A percentile compares a stretch with the other conserved stretches of the same genome.
phyloP scores from a whole-genome alignment of 163 green algal species.

The Chlamydomonas reinhardtii region DNA sequence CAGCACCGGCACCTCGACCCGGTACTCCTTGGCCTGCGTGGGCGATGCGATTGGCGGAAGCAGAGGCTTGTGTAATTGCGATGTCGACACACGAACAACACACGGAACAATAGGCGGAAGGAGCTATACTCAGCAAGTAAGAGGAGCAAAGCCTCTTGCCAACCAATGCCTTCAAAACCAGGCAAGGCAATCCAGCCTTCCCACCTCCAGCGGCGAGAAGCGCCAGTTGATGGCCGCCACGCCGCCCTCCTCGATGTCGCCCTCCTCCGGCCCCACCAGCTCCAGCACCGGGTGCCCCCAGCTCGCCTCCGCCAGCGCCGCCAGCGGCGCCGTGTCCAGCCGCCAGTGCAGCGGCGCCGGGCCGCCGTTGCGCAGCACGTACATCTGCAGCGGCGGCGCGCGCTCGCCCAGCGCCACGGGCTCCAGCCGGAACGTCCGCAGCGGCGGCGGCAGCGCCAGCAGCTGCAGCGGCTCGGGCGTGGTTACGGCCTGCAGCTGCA shows the following conservation, averaged over 20 bases:
- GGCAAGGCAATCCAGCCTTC: no score
- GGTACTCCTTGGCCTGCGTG: conserved; percentile 53
- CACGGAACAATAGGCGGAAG: no score
- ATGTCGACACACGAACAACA: no score
- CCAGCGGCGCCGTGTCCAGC: conserved; percentile 64
- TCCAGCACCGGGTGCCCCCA: conserved; percentile 66
- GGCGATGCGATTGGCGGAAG: no score
- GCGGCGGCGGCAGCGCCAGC: conserved; percentile 45
- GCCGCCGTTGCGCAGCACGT: conserved; percentile 72
- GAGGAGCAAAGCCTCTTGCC: no score
- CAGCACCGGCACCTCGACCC: conserved; percentile 61
- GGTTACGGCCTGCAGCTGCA: conserved; percentile 68
- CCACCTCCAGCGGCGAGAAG: conserved; percentile 76
- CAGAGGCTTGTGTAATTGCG: no score
- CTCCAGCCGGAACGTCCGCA: conserved; percentile 60
- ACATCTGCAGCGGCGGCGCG: conserved; percentile 68
- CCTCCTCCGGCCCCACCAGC: conserved; percentile 43
- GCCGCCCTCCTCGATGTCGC: conserved; percentile 58
- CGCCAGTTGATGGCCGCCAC: conserved; percentile 64
- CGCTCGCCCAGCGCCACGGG: conserved; percentile 69
- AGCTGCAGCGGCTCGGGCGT: conserved; percentile 48
- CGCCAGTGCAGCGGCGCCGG: conserved; percentile 62
- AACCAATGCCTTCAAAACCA: no score
- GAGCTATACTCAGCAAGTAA: no score
- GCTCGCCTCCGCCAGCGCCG: conserved; percentile 52